Base-by-base conservation (phyloP, 371 early-diverging fungal genomes). In the Synchytrium microbalum region DNA sequence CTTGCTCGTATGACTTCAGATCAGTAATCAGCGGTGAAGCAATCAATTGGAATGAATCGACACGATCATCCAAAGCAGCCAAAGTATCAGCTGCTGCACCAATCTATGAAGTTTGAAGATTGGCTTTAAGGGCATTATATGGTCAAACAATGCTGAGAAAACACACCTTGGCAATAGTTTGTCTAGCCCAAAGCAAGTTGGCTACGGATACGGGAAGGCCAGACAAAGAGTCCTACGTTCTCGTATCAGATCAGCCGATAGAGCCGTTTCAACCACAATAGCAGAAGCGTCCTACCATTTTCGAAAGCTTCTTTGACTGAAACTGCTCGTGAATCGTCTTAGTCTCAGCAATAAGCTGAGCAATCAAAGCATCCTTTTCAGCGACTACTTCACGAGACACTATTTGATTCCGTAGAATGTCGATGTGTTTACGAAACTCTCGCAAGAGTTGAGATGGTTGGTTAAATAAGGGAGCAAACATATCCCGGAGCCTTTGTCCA, bases 401-500 rank as follows among this genome's bases (percentile, higher is more conserved):
- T 38, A 5, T 70, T 72, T 3, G 69, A 32, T 26, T 72, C 51
- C 27, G 78, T 32, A 13, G 78, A 46, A 28, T 71, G 72, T 5
- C 63, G 64, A 59, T 76, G 77, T 52, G 68, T 64, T 62, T 79
- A 19, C 46, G 75, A 67, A 75, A 81, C 61, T 78, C 79, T 54
- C 76, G 72, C 2, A 78, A 65, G 28, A 81, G 71, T 68, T 80
- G 81, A 51, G 66, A 64, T 0, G 81, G 77, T 26, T 77, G 76
- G 2, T 55, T 56, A 31, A 72, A 77, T 3, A 77, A 61, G 2
- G 66, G 57, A 14, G 59, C 61, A 46, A 80, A 74, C 27, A 75
- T 26, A 3, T 64, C 24, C 58, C 70, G 62, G 2, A 80, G 71
- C 27, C 69, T 69, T 25, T 29, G 52, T 1, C 72, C 69, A 19